Conservation (phyloP, 2,329 filamentous ascomycete genomes). For the Claviceps citrina region DNA sequence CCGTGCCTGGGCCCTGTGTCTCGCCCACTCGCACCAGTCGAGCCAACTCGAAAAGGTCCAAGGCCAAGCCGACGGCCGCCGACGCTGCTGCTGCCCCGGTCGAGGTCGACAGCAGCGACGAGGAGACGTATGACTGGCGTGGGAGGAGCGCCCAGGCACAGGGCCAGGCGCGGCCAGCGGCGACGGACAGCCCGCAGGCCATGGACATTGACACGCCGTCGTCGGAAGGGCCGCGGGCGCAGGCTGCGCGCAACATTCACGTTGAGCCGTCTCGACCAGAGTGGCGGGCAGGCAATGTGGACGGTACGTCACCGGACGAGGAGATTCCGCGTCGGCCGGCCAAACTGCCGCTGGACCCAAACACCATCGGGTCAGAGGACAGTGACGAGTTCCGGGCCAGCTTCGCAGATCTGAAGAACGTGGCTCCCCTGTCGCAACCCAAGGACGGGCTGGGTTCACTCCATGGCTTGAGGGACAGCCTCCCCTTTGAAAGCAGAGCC, state of each 20-base stretch:
- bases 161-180: conserved; percentile 10
- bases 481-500: conserved; percentile 41
- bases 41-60: conserved; percentile 41
- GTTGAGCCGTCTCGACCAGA: conserved; percentile 44
- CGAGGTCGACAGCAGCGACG: conserved; percentile 32
- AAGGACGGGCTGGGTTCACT: conserved; percentile 36
- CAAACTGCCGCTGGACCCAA: conserved; percentile 15
- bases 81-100: conserved; percentile 31
- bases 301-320: conserved; percentile 12
- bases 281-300: conserved; percentile 38
- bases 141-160: conserved; percentile 20
- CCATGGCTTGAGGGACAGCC: conserved; percentile 36
- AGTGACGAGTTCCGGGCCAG: conserved; percentile 38
- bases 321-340: conserved; percentile 8
- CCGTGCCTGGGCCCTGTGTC: conserved; percentile 21
- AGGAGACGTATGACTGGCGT: conserved; percentile 21
- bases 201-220: conserved; percentile 50
- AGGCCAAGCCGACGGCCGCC: conserved; percentile 33
- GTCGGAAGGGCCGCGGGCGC: conserved; percentile 11
- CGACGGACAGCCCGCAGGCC: conserved; percentile 35
- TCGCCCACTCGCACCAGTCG: conserved; percentile 31
- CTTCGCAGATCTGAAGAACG: conserved; percentile 40
- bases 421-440: conserved; percentile 37
- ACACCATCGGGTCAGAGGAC: conserved; percentile 37
- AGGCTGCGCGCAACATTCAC: conserved; percentile 33